These are phyloP conservation scores for Ilex aquifolium DNA, from an alignment of 257 asterid species.

Conservation along the genomic window DNA sequence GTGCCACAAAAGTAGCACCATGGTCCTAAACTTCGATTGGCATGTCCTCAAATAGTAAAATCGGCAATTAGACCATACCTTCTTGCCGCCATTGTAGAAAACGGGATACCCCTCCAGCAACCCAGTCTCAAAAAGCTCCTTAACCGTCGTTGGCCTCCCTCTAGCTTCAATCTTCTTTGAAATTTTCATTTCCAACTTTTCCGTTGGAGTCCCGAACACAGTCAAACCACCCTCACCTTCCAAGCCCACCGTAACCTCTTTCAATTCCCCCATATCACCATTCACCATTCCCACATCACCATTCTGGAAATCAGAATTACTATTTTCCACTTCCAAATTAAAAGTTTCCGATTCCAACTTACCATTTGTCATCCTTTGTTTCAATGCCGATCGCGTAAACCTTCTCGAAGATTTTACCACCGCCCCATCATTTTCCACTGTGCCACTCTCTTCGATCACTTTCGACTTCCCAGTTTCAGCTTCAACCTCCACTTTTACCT, in stretches of 20 bases:
- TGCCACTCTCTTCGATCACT: constrained; percentile 2
- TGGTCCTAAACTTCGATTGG: too few relatives aligned
- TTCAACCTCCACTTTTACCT: constrained; percentile 15
- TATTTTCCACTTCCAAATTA: constrained; percentile 31
- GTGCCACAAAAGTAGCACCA: too few relatives aligned
- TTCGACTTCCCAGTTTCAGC: constrained; percentile 18
- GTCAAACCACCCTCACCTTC: constrained; percentile 35
- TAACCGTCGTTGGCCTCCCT: constrained; percentile 75
- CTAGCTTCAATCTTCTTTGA: constrained; percentile 49
- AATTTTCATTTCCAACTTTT: constrained; percentile 67
- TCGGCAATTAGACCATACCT: constrained; percentile 32
- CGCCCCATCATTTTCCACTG: constrained; percentile 18
- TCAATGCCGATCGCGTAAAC: constrained; percentile 50
- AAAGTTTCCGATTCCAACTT: constrained; percentile 30
- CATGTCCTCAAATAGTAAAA: too few relatives aligned
- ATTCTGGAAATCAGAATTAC: constrained; percentile 3
- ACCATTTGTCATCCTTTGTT: constrained; percentile 16
- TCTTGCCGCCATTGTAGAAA: constrained; percentile 93
- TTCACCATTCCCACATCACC: constrained; percentile 40
- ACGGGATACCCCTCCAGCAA: constrained; percentile 93
- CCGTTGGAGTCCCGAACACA: constrained; percentile 28
- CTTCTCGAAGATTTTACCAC: constrained; percentile 51
- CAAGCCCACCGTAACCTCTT: constrained; percentile 37
- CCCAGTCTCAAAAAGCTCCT: constrained; percentile 91
- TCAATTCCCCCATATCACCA: constrained; percentile 15